These are phyloP conservation scores for Fusarium graminum DNA, from an alignment of 2,329 filamentous ascomycete genomes.

Conservation along the genomic window DNA sequence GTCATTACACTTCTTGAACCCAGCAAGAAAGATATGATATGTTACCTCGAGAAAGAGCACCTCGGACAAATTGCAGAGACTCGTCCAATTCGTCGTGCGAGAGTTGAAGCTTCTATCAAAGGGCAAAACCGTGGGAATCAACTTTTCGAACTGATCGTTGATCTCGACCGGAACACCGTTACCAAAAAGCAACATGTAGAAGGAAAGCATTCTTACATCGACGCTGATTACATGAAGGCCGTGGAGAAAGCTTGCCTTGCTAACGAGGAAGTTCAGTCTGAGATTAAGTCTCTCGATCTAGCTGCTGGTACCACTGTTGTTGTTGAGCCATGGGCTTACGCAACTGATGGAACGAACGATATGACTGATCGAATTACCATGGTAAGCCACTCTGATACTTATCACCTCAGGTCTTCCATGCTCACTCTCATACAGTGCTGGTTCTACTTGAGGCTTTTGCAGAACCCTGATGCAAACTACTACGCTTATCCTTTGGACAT, in stretches of 20 bases:
- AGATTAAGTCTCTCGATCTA: conserved; percentile 58
- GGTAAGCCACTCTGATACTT: conserved; percentile 49
- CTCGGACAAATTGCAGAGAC: conserved; percentile 18
- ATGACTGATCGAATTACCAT: conserved; percentile 63
- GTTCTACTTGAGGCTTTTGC: conserved; percentile 51
- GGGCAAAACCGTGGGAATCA: conserved; percentile 27
- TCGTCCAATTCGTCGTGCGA: conserved; percentile 53
- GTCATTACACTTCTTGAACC: conserved; percentile 65
- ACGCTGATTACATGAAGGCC: conserved; percentile 61
- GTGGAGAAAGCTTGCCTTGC: conserved; percentile 62
- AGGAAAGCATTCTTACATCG: conserved; percentile 62
- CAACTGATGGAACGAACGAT: conserved; percentile 65
- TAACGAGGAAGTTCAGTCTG: conserved; percentile 58
- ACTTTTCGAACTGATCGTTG: conserved; percentile 50
- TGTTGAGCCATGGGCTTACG: conserved; percentile 69
- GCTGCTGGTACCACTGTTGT: conserved; percentile 60
- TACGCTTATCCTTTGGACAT: conserved; percentile 68
- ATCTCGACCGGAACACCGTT: conserved; percentile 46
- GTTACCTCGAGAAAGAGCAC: conserved; percentile 60
- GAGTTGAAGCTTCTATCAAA: conserved; percentile 54
- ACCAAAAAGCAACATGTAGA: conserved; percentile 50
- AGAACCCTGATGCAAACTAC: conserved; percentile 64
- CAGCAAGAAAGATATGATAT: conserved; percentile 60
- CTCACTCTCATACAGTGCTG: conserved; percentile 35
- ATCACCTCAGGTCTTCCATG: fast-evolving